Conservation (phyloP, 2,329 filamentous ascomycete genomes). For the Alternaria metachromatica region DNA sequence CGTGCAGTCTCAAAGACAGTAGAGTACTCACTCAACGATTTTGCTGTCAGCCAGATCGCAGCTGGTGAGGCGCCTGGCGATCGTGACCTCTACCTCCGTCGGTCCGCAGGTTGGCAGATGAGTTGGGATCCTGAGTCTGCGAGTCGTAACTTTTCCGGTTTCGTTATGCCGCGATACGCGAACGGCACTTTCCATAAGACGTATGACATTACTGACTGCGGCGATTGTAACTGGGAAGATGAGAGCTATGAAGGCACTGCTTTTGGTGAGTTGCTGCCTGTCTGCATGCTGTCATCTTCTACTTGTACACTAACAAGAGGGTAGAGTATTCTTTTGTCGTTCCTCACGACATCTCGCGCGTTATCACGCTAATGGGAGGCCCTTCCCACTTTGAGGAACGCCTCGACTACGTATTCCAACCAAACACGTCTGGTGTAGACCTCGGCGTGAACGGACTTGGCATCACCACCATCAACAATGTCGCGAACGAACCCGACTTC, state of each 20-base stretch:
- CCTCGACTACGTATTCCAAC: constrained; percentile 52
- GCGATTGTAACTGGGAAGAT: constrained; percentile 51
- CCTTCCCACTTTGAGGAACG: constrained; percentile 46
- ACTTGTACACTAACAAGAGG: neutral
- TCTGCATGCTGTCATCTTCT: neutral
- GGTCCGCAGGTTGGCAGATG: constrained; percentile 52
- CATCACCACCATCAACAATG: constrained; percentile 47
- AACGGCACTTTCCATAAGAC: constrained; percentile 47
- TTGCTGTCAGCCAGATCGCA: constrained; percentile 51
- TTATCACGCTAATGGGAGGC: constrained; percentile 55
- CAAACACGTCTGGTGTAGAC: constrained; percentile 47
- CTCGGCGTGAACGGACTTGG: constrained; percentile 46
- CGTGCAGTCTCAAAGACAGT: constrained; percentile 51
- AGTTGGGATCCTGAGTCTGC: constrained; percentile 49
- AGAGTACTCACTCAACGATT: constrained; percentile 55
- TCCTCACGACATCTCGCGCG: constrained; percentile 51
- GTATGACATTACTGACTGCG: constrained; percentile 53
- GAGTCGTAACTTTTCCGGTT: constrained; percentile 47
- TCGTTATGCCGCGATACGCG: constrained; percentile 45
- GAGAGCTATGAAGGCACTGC: constrained; percentile 53
- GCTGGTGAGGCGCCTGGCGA: constrained; percentile 51
- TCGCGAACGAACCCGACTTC: constrained; percentile 52
- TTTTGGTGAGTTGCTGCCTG: constrained; percentile 33
- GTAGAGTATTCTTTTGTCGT: constrained; percentile 53
- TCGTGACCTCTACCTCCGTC: constrained; percentile 47